Percentiles rank a stretch among this genome's conserved stretches.
phyloP scores from a whole-genome alignment of 495 filamentous ascomycete genomes.

The Sordaria brevicollis region DNA sequence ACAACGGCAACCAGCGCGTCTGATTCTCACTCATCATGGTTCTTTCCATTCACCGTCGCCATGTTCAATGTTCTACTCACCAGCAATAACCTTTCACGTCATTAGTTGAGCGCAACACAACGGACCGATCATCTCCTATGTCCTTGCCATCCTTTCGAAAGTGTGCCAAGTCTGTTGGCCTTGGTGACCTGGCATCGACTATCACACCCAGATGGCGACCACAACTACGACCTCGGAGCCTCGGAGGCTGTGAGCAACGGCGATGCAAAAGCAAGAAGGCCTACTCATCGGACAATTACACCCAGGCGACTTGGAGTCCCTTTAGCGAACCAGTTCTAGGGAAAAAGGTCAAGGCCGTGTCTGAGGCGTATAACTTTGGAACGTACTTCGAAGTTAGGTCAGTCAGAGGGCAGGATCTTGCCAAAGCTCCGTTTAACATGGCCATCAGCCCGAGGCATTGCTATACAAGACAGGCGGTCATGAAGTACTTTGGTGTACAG shows the following conservation, averaged over 20 bases:
- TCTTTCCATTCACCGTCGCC: background rate
- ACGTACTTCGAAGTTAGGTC: background rate
- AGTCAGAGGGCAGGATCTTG: background rate
- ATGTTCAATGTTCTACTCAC: background rate
- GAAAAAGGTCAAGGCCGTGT: background rate
- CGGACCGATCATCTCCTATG: background rate
- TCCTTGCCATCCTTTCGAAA: background rate
- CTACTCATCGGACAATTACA: background rate
- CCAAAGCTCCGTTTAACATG: background rate
- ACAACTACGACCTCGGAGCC: background rate
- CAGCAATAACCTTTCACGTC: background rate
- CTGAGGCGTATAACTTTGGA: background rate
- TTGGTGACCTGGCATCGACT: background rate
- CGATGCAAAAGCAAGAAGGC: background rate
- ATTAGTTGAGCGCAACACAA: background rate
- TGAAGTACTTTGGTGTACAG: conserved; percentile 18
- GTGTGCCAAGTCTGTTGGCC: background rate
- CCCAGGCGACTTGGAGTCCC: background rate
- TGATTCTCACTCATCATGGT: background rate
- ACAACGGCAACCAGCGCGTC: background rate
- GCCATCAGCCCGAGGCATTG: background rate
- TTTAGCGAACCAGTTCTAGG: background rate
- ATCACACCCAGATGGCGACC: background rate
- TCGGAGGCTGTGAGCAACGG: background rate
- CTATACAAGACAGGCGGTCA: background rate